These are phyloP conservation scores for Allantophomopsis lycopodina DNA, from an alignment of 2,329 filamentous ascomycete genomes.

Conservation along the genomic window DNA sequence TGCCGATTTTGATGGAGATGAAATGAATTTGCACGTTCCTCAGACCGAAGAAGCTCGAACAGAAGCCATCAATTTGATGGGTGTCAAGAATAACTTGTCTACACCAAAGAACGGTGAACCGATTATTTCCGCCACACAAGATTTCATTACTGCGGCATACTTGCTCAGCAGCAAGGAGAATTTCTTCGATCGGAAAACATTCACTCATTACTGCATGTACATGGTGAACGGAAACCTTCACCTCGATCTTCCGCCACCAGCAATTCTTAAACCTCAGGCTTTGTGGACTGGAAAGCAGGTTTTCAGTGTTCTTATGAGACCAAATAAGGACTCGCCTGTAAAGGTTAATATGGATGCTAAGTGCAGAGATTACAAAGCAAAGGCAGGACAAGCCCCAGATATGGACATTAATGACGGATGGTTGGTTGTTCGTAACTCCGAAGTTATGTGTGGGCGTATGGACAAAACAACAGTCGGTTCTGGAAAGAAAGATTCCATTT, in stretches of 20 bases:
- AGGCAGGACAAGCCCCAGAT: conserved; percentile 42
- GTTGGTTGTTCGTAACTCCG: conserved; percentile 88
- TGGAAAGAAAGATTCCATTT: conserved; percentile 95
- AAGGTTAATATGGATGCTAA: conserved; percentile 87
- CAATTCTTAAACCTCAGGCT: conserved; percentile 71
- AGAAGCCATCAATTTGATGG: conserved; percentile 94
- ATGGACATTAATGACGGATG: conserved; percentile 82
- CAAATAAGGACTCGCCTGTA: conserved; percentile 72
- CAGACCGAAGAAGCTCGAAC: conserved; percentile 94
- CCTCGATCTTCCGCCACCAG: conserved; percentile 75
- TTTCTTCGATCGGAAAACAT: conserved; percentile 81
- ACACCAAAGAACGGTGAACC: conserved; percentile 97
- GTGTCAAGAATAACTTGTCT: conserved; percentile 88
- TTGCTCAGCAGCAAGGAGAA: conserved; percentile 83
- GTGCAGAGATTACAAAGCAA: conserved; percentile 66
- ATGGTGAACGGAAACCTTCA: conserved; percentile 76
- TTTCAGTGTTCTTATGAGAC: conserved; percentile 82
- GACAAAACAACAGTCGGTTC: conserved; percentile 96
- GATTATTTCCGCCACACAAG: conserved; percentile 97
- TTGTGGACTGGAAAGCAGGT: conserved; percentile 97
- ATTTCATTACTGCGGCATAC: conserved; percentile 95
- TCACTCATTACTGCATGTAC: conserved; percentile 80
- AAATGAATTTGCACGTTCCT: conserved; percentile 97
- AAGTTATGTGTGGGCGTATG: conserved; percentile 95
- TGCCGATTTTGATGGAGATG: conserved; percentile 96